Base-by-base conservation (phyloP, 1,139 yeast species). In the Spathaspora sp. region DNA sequence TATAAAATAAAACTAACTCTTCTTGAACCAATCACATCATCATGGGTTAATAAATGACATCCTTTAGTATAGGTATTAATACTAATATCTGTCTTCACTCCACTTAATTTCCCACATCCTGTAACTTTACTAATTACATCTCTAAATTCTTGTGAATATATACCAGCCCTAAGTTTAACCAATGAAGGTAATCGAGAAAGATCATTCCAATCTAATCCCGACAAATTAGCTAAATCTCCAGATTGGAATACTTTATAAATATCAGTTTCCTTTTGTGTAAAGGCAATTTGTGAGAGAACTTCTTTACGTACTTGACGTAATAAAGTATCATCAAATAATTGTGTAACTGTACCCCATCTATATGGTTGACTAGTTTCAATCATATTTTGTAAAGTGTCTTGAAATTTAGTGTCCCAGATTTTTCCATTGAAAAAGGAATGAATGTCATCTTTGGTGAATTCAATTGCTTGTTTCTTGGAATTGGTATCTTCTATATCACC, bases 1-100 rank as follows among this genome's bases (percentile, higher is more conserved):
- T 95, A 95, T 43, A 95, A 71, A 53, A 95, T 95, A 59, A 90
- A 95, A 56, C 97, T 88, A 36, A 95, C 93, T 51, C 98, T 74
- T 61, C 99, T 75, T 3, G 96, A 84, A 1, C 99, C 99, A 64
- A 95, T 93, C 26, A 95, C 99, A 65, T 95, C 99, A 66, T 95
- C 99, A 62, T 95, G 99, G 11, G 96, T 89, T 50, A 95, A 73
- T 52, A 95, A 71, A 67, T 95, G 99, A 60, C 98, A 93, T 2
- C 97, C 96, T 59, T 88, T 87, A 44, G 87, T 85, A 67, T 95
- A 95, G 2, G 95, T 84, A 61, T 93, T 93, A 56, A 93, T 81
- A 50, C 95, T 86, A 84, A 95, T 84, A 63, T 95, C 99, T 33
- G 95, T 91, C 63, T 89, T 89, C 29, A 76, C 60, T 7, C 97